Evolutionary conservation across 768 basidiomycete species (phyloP).

Genomic region (Tephrocybe sp.): DNA sequence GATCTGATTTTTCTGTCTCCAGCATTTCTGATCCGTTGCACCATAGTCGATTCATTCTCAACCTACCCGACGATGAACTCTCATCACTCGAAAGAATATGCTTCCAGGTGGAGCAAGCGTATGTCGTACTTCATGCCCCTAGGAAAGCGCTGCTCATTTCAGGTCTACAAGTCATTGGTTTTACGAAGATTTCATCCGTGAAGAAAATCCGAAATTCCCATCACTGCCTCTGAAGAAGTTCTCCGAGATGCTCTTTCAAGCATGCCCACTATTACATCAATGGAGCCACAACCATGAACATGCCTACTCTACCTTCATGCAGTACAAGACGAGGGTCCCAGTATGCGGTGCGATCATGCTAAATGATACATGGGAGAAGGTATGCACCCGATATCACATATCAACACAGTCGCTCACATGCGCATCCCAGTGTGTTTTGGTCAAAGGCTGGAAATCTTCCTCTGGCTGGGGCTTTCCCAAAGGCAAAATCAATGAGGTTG

Average conservation of each 20-base stretch:
- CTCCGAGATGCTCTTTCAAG: constrained; percentile 86
- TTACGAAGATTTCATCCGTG: constrained; percentile 98
- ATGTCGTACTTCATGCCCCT: constrained; percentile 32
- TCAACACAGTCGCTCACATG: constrained; percentile 7
- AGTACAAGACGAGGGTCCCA: constrained; percentile 95
- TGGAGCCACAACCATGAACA: constrained; percentile 86
- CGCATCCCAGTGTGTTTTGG: constrained; percentile 80
- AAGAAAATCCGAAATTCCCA: constrained; percentile 84
- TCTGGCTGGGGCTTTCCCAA: constrained; percentile 99
- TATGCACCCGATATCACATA: constrained; percentile 28
- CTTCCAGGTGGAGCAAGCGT: constrained; percentile 99
- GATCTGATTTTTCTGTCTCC: constrained; percentile 1
- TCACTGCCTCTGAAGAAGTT: constrained; percentile 90
- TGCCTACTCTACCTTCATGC: constrained; percentile 88
- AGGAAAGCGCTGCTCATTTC: constrained; percentile 15
- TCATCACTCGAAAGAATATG: constrained; percentile 90
- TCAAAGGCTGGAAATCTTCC: constrained; percentile 96
- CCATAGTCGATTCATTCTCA: constrained; percentile 89
- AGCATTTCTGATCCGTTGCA: constrained; percentile 9
- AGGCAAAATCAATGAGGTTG: constrained; percentile 98
- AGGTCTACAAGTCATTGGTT: constrained; percentile 92
- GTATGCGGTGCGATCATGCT: constrained; percentile 98
- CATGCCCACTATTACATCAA: constrained; percentile 79
- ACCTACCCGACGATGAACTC: constrained; percentile 92
- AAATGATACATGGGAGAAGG: constrained; percentile 92